Evolutionary conservation across 202 grass and related monocot genomes (phyloP).

Genomic region (Setaria italica): DNA sequence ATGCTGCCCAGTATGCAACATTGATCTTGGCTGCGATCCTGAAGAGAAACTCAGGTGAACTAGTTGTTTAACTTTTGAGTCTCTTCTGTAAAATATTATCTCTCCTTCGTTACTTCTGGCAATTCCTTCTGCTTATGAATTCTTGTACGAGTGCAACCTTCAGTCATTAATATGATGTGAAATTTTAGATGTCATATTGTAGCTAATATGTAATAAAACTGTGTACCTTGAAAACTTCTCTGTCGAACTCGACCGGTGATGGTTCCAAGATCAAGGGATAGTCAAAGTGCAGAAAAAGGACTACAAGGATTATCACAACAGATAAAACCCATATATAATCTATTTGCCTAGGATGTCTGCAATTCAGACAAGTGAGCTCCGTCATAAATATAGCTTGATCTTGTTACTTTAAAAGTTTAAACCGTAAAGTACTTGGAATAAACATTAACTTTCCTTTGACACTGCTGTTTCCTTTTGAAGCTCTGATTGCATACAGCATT

Average conservation of each 20-base stretch:
- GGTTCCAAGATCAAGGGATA: not conserved
- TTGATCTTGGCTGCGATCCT: conserved; percentile 71
- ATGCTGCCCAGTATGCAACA: conserved; percentile 79
- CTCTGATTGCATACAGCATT: not conserved
- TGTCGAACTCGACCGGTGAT: not conserved
- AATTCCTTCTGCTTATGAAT: conserved; percentile 11
- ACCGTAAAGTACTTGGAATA: not conserved
- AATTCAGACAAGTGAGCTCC: not conserved
- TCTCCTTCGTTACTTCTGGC: not conserved
- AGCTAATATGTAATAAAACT: not conserved
- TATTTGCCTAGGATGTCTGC: conserved; percentile 8
- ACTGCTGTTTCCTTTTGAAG: not conserved
- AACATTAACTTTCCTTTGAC: not conserved
- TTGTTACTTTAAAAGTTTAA: not conserved
- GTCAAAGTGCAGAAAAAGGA: conserved; percentile 6
- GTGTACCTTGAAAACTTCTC: not conserved
- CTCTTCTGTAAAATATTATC: conserved; percentile 26
- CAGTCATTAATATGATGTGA: conserved; percentile 9
- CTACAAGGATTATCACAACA: not conserved
- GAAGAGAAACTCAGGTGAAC: conserved; percentile 90
- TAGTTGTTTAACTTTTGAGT: conserved; percentile 3
- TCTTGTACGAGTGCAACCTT: conserved; percentile 3
- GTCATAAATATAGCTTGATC: conserved; percentile 1
- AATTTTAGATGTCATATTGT: not conserved
- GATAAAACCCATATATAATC: not conserved